Conservation (phyloP, 495 filamentous ascomycete genomes). For the Hypoxylon fragiforme region DNA sequence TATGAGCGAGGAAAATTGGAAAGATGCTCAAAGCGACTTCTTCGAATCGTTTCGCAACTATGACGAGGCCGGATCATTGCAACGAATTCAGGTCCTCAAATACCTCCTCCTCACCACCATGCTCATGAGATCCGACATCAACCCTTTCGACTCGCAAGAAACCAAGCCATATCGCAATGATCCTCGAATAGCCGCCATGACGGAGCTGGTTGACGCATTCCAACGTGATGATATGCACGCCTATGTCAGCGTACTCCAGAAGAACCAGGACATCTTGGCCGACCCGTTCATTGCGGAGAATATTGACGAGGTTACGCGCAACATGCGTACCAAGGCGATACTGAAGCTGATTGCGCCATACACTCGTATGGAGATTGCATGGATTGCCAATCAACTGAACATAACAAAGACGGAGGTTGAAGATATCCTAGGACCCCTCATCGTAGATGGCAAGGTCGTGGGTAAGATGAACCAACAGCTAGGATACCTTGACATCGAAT, state of each 20-base stretch:
- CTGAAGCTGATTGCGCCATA: slow-evolving; percentile 94
- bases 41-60: slow-evolving; percentile 99
- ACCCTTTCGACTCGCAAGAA: slow-evolving; percentile 98
- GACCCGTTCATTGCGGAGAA: slow-evolving; percentile 98
- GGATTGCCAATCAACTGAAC: slow-evolving; percentile 82
- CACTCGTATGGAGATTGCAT: slow-evolving; percentile 82
- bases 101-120: slow-evolving; percentile 95
- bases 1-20: slow-evolving; percentile 99
- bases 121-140: slow-evolving; percentile 99
- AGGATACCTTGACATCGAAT: slow-evolving; percentile 81
- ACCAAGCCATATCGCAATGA: slow-evolving; percentile 99
- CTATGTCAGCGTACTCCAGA: slow-evolving; percentile 85
- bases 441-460: slow-evolving; percentile 82
- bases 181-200: slow-evolving; percentile 94
- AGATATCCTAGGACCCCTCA: slow-evolving; percentile 90
- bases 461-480: slow-evolving; percentile 88
- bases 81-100: slow-evolving; percentile 96
- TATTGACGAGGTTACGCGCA: slow-evolving; percentile 97
- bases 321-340: slow-evolving; percentile 95
- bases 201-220: slow-evolving; percentile 92
- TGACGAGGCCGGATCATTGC: slow-evolving; percentile 94
- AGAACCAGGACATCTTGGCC: slow-evolving; percentile 83
- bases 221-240: slow-evolving; percentile 91
- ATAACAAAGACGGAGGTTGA: slow-evolving; percentile 84
- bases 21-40: slow-evolving; percentile 94